These are phyloP conservation scores for Plenodomus tracheiphilus DNA, from an alignment of 2,329 filamentous ascomycete genomes.

Conservation along the genomic window DNA sequence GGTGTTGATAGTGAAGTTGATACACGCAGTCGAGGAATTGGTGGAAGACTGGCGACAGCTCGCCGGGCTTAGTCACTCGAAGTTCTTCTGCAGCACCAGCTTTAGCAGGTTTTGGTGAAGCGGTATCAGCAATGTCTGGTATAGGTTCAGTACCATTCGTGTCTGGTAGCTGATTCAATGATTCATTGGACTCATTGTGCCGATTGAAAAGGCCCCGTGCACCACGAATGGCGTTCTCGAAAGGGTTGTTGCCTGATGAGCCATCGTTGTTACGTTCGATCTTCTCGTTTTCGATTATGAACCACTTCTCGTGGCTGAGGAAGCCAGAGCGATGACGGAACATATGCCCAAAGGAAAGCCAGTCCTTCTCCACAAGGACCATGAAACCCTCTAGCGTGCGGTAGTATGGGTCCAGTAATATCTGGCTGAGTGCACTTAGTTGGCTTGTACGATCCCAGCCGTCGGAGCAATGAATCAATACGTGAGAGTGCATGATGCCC, in stretches of 20 bases:
- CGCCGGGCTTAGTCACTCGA: slow-evolving; percentile 79
- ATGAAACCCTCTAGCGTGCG: slow-evolving; percentile 94
- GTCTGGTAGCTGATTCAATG: slow-evolving; percentile 56
- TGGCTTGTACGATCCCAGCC: slow-evolving; percentile 98
- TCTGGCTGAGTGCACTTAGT: slow-evolving; percentile 84
- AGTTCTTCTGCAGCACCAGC: slow-evolving; percentile 56
- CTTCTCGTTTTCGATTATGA: slow-evolving; percentile 80
- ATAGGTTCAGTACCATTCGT: slow-evolving; percentile 56
- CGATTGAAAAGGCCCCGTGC: slow-evolving; percentile 91
- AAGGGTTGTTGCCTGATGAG: slow-evolving; percentile 65
- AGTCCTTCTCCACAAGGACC: slow-evolving; percentile 93
- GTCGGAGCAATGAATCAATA: slow-evolving; percentile 96
- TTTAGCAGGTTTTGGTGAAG: slow-evolving; percentile 37
- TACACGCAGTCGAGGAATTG: slow-evolving; percentile 96
- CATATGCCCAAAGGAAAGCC: slow-evolving; percentile 97
- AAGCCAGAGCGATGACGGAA: slow-evolving; percentile 91
- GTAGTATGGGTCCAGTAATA: slow-evolving; percentile 95
- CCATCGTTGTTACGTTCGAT: slow-evolving; percentile 55
- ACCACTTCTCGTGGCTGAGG: slow-evolving; percentile 92
- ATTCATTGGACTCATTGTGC: slow-evolving; percentile 68
- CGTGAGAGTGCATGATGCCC: slow-evolving; percentile 90
- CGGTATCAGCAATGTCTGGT: slow-evolving; percentile 51
- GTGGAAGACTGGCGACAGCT: slow-evolving; percentile 95
- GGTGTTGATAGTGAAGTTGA: slow-evolving; percentile 83
- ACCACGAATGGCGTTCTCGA: slow-evolving; percentile 82